A percentile compares a stretch with the other conserved stretches of the same genome.
These are phyloP conservation scores for Euphorbia peplus DNA, from an alignment of 345 rosid genomes.

Conservation along the genomic window DNA sequence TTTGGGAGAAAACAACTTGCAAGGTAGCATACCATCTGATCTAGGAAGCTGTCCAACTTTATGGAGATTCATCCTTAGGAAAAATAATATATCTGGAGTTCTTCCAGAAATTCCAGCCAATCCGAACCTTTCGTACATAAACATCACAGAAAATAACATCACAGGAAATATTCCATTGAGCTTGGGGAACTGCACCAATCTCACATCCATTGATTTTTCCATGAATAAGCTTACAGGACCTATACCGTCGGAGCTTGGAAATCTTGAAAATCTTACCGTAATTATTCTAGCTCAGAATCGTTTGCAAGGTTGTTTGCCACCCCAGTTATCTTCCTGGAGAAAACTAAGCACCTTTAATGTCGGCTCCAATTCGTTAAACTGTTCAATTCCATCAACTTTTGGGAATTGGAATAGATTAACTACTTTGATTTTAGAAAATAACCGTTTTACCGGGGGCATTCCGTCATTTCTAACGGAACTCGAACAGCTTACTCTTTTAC, in stretches of 20 bases:
- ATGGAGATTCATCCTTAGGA: conserved; percentile 53
- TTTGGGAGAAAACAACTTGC: conserved; percentile 56
- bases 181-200: conserved; percentile 48
- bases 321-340: conserved; percentile 48
- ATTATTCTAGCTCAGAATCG: conserved; percentile 58
- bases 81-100: conserved; percentile 50
- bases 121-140: conserved; percentile 41
- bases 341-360: conserved; percentile 48
- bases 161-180: conserved; percentile 57
- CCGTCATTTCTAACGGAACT: conserved; percentile 55
- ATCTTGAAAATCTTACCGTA: conserved; percentile 40
- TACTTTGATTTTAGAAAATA: conserved; percentile 52
- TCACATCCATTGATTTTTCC: conserved; percentile 53
- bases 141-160: conserved; percentile 50
- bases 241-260: conserved; percentile 59
- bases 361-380: conserved; percentile 57
- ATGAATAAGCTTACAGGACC: conserved; percentile 53
- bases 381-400: conserved; percentile 48
- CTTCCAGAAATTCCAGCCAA: conserved; percentile 60
- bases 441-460: conserved; percentile 63
- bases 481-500: conserved; percentile 42
- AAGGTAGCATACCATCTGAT: conserved; percentile 55
- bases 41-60: conserved; percentile 57
- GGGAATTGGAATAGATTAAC: conserved; percentile 46
- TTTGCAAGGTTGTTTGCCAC: conserved; percentile 58